Evolutionary conservation across 2,329 filamentous ascomycete genomes (phyloP).

Genomic region (Neofusicoccum laricinum): DNA sequence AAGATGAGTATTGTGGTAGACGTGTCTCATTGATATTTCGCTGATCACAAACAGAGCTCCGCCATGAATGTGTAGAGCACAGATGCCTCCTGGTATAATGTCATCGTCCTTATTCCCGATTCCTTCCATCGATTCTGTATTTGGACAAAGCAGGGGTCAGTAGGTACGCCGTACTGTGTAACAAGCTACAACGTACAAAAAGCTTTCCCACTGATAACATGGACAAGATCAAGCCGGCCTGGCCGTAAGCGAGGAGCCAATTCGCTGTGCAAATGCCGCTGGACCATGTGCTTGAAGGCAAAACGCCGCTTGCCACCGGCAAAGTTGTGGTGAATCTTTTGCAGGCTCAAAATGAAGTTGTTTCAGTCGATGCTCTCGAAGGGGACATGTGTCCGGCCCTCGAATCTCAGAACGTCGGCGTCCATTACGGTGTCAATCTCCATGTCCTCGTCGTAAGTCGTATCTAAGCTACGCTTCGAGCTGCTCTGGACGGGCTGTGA

Average conservation of each 20-base stretch:
- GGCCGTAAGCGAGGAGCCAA: not conserved
- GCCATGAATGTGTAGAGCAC: not conserved
- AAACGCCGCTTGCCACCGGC: not conserved
- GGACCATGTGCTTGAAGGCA: not conserved
- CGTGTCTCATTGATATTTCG: not conserved
- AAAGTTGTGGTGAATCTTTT: not conserved
- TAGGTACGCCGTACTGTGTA: not conserved
- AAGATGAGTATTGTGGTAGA: not conserved
- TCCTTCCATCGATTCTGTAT: not conserved
- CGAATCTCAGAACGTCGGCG: slow-evolving; percentile 1
- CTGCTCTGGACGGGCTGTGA: not conserved
- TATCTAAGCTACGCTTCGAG: slow-evolving; percentile 3
- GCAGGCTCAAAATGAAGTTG: not conserved
- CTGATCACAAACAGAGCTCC: not conserved
- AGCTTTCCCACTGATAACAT: not conserved
- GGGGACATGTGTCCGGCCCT: not conserved
- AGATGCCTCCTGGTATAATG: slow-evolving; percentile 4
- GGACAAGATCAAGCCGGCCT: not conserved
- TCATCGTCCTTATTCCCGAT: not conserved
- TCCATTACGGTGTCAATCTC: not conserved
- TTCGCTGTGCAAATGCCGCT: not conserved
- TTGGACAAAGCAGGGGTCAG: not conserved
- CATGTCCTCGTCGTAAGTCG: slow-evolving; percentile 14
- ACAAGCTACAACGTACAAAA: not conserved
- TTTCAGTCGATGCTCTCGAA: slow-evolving; percentile 11